phyloP scores from a whole-genome alignment of 2,329 filamentous ascomycete genomes.

The Biscogniauxia mediterranea region DNA sequence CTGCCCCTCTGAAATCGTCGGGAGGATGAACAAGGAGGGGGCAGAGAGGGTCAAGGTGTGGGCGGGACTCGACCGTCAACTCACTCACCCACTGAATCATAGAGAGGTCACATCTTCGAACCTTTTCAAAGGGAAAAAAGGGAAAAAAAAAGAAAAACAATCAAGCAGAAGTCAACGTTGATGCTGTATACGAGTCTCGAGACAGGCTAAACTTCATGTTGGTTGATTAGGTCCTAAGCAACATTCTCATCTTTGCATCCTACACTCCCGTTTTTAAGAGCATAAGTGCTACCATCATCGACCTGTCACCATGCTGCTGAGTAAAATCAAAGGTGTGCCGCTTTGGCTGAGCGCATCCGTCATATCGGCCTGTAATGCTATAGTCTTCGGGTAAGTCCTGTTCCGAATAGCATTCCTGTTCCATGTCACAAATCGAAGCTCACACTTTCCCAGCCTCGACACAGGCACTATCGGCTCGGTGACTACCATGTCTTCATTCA shows the following conservation, averaged over 20 bases:
- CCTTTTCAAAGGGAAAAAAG: background rate
- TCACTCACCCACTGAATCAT: background rate
- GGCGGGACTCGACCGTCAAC: background rate
- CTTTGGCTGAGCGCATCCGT: constrained; percentile 13
- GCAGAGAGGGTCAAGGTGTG: background rate
- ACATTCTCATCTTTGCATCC: too few relatives aligned
- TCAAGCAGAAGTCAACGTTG: too few relatives aligned
- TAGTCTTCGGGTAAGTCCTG: constrained; percentile 18
- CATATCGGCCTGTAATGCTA: constrained; percentile 10
- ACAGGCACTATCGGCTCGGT: constrained; percentile 50
- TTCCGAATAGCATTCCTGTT: background rate
- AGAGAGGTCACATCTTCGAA: background rate
- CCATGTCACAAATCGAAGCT: background rate
- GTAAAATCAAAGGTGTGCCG: constrained; percentile 5
- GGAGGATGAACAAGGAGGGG: background rate
- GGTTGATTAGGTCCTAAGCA: too few relatives aligned
- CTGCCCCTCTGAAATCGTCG: background rate
- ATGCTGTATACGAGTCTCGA: too few relatives aligned
- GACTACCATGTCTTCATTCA: constrained; percentile 56
- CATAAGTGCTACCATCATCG: background rate
- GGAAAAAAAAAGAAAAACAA: too few relatives aligned
- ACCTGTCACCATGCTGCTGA: constrained; percentile 2
- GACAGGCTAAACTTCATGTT: too few relatives aligned
- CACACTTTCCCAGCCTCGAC: constrained; percentile 6
- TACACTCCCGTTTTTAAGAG: background rate